Evolutionary conservation across 306 rosid genomes (phyloP).

Genomic region (Lathyrus aphaca): DNA sequence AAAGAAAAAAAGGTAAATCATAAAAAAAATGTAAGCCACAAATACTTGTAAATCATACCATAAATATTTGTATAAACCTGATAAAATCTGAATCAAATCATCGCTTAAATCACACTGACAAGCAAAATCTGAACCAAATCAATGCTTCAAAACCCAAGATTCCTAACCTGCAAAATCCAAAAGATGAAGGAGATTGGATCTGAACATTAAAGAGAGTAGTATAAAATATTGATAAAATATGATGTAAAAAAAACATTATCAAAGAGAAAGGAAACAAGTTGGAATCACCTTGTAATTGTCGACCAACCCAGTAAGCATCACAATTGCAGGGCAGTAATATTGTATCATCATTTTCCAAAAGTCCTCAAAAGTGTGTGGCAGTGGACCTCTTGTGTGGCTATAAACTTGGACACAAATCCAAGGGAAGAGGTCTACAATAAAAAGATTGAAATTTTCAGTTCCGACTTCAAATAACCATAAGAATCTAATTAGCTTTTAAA

Average conservation of each 20-base stretch:
- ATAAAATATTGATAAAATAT: not conserved
- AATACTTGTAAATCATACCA: no score
- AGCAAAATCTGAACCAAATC: no score
- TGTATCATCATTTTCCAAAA: conserved; percentile 96
- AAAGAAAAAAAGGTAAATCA: no score
- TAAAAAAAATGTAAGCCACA: no score
- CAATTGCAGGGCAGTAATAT: conserved; percentile 76
- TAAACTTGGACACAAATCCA: conserved; percentile 64
- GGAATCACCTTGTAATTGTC: conserved; percentile 70
- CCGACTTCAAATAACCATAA: no score
- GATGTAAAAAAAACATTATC: conserved; percentile 1
- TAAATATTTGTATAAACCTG: no score
- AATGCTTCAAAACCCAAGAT: no score
- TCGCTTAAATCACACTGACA: no score
- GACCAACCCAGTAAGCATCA: conserved; percentile 87
- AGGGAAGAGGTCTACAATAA: conserved; percentile 56
- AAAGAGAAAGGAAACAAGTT: conserved; percentile 32
- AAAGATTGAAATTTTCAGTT: conserved; percentile 18
- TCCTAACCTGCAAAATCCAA: no score
- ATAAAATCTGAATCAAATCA: no score
- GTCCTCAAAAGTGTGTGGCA: conserved; percentile 88
- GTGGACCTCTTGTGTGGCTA: conserved; percentile 98
- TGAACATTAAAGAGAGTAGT: not conserved
- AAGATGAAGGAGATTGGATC: no score
- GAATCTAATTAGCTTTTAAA: not conserved